Evolutionary conservation across 1,139 yeast genomes (phyloP), one percentile per base, ranked within the genome.

Genomic region (Suhomyces bolitotheri): DNA sequence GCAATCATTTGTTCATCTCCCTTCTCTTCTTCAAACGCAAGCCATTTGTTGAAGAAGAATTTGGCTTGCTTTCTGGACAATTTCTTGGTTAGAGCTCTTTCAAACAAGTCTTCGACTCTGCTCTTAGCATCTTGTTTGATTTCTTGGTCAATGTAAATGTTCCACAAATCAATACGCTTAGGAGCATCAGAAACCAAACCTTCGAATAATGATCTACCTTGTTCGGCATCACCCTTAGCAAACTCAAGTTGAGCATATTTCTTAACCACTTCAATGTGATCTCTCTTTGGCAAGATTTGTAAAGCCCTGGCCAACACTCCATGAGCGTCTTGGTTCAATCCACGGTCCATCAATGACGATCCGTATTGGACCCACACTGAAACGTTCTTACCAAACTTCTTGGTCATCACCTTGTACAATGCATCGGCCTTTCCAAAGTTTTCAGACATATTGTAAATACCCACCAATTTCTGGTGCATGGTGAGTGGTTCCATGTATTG

Each of bases 31-130:
- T 89, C 97, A 54, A 69, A 85, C 14, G 74, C 67, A 44, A 88
- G 75, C 97, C 97, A 90, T 57, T 92, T 92, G 53, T 82, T 86
- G 68, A 89, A 90, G 75, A 92, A 87, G 68, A 87, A 88, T 64
- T 87, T 89, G 50, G 96, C 97, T 64, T 89, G 97, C 60, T 90
- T 92, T 61, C 83, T 78, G n/a, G 85, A 73, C 40, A 90, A 62
- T 61, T 85, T 87, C 60, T 76, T 79, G 16, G 67, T 52, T 38
- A 78, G 58, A 5, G 84, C 88, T 57, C 97, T 78, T 61, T 89
- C 96, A 53, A 89, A 90, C 44, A 92, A 68, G 19, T 76, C 82
- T 54, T 82, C 92, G 25, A 80, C 82, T 58, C 80, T 80, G 46
- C 70, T 68, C 59, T 78, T 78, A 37, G 72, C 73, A 14, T 54